Conservation (phyloP, 805 yeast species). For the Jamesozyma jinghongensis region DNA sequence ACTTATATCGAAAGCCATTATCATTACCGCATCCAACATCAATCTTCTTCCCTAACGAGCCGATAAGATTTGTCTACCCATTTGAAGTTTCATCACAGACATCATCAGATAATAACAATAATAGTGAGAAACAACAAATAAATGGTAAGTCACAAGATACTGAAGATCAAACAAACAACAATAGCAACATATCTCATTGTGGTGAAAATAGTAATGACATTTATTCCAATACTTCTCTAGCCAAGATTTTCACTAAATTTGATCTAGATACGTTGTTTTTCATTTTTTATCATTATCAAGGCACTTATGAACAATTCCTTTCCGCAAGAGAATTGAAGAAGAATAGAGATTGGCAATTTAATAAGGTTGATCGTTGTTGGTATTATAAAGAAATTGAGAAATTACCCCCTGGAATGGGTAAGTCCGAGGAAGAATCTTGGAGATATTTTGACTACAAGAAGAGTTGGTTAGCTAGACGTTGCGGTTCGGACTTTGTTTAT, state of each 20-base stretch:
- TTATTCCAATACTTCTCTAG: constrained; percentile 34
- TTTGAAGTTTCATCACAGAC: constrained; percentile 6
- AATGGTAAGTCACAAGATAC: not conserved
- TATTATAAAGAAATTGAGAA: constrained; percentile 60
- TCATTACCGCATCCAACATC: constrained; percentile 83
- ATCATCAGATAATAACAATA: not conserved
- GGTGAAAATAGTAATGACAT: constrained; percentile 17
- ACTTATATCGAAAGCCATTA: constrained; percentile 51
- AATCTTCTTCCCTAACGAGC: constrained; percentile 65
- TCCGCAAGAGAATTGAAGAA: constrained; percentile 72
- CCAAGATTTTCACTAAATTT: constrained; percentile 58
- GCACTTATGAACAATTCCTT: constrained; percentile 58
- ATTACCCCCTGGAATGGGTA: constrained; percentile 71
- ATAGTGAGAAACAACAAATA: not conserved
- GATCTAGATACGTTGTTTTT: constrained; percentile 85
- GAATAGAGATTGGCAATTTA: constrained; percentile 72
- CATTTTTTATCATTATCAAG: constrained; percentile 77
- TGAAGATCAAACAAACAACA: constrained; percentile 2
- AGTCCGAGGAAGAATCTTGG: constrained; percentile 44
- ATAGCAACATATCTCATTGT: constrained; percentile 4
- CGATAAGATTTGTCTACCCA: constrained; percentile 27
- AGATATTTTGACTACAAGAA: constrained; percentile 81
- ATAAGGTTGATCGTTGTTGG: constrained; percentile 31
- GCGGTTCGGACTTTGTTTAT: constrained; percentile 26
- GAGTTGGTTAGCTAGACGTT: constrained; percentile 52